Conservation (phyloP, 2,329 filamentous ascomycete species). For the Talaromyces marneffei region DNA sequence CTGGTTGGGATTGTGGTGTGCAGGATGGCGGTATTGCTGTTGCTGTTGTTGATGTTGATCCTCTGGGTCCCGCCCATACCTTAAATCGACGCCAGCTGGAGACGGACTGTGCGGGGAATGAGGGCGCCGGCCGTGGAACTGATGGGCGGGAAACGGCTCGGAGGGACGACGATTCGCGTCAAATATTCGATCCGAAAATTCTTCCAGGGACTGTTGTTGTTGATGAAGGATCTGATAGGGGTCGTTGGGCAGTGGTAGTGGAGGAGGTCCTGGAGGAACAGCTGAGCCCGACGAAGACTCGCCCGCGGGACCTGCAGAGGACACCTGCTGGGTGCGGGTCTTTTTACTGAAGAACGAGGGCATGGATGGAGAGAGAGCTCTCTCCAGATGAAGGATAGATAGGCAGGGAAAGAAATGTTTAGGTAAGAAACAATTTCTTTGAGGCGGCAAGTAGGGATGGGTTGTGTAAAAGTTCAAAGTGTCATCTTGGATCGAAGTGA, state of each 20-base stretch:
- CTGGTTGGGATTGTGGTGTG: constrained; percentile 1
- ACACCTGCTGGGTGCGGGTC: constrained; percentile 13
- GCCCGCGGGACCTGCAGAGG: constrained; percentile 7
- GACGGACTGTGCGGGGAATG: constrained; percentile 7
- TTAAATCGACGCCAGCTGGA: neutral
- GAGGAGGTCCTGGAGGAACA: neutral
- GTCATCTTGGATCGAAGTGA: neutral
- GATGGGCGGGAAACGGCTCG: neutral
- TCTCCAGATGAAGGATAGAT: neutral
- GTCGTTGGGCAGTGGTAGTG: neutral
- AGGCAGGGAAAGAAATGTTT: neutral
- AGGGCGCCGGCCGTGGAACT: neutral
- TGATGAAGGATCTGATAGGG: constrained; percentile 1
- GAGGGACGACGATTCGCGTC: neutral
- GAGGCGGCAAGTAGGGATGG: neutral
- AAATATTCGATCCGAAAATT: neutral
- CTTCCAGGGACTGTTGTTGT: neutral
- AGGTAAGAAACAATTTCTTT: neutral
- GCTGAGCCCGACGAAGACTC: constrained; percentile 7
- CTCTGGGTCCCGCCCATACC: constrained; percentile 7
- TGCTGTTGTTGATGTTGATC: constrained; percentile 11
- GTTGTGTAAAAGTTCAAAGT: neutral
- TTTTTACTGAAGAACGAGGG: constrained; percentile 15
- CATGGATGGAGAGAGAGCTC: constrained; percentile 9
- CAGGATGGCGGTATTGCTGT: constrained; percentile 11